Conservation (phyloP, 2,329 filamentous ascomycete genomes). For the Cladophialophora psammophila region DNA sequence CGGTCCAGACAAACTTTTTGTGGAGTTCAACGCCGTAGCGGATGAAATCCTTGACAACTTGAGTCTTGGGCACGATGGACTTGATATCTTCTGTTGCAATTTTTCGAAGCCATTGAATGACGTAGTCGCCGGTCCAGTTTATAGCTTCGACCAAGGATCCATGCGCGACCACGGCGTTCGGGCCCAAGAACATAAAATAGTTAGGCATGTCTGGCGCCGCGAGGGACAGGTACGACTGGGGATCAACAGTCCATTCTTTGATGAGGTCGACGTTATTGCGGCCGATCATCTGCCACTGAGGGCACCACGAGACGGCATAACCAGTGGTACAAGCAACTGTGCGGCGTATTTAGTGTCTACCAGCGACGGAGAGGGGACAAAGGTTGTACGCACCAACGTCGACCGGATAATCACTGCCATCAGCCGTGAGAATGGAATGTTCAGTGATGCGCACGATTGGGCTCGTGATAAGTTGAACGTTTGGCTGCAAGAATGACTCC, state of each 20-base stretch:
- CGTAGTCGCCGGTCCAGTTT: constrained; percentile 42
- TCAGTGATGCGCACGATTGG: constrained; percentile 47
- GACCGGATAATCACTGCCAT: constrained; percentile 46
- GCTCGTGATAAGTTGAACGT: constrained; percentile 45
- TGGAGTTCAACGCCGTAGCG: constrained; percentile 46
- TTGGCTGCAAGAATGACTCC: constrained; percentile 53
- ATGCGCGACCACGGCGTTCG: constrained; percentile 42
- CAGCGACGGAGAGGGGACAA: too few species aligned
- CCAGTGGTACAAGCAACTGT: too few species aligned
- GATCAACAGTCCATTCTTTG: constrained; percentile 42
- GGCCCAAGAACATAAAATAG: constrained; percentile 46
- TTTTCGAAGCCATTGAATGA: constrained; percentile 44
- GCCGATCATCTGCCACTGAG: constrained; percentile 47
- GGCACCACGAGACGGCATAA: constrained; percentile 47
- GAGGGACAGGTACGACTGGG: constrained; percentile 43
- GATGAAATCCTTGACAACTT: constrained; percentile 44
- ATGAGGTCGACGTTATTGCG: constrained; percentile 40
- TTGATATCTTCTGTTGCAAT: constrained; percentile 46
- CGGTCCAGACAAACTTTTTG: constrained; percentile 42
- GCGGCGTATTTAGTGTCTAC: too few species aligned
- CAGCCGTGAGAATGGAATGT: constrained; percentile 39
- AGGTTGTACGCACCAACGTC: constrained; percentile 53
- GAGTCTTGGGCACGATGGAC: constrained; percentile 41
- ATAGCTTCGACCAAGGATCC: constrained; percentile 41
- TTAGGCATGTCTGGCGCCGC: constrained; percentile 44